Percentiles rank a stretch among this genome's conserved stretches.
Evolutionary conservation across 1,284 basidiomycete species (phyloP).

Genomic region (Apiotrichum domesticum): DNA sequence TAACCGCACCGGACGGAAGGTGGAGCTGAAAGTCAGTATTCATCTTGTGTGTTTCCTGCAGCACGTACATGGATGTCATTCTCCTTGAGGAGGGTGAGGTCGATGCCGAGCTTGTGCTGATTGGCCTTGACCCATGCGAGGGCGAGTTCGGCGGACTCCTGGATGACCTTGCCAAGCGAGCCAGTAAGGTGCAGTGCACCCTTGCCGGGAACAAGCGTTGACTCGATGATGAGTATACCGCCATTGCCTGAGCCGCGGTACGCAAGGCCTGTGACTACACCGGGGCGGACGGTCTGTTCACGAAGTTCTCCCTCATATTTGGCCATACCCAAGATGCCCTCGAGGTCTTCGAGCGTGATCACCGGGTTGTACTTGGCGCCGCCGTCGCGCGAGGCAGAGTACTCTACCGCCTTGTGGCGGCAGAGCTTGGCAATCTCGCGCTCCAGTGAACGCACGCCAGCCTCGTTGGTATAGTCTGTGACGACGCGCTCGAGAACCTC

Average conservation of each 20-base stretch:
- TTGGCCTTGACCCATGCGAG: slow-evolving; percentile 86
- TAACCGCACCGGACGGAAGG: slow-evolving; percentile 89
- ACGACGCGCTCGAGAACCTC: slow-evolving; percentile 77
- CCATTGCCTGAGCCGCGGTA: slow-evolving; percentile 68
- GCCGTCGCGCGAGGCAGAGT: slow-evolving; percentile 50
- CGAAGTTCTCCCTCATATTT: slow-evolving; percentile 67
- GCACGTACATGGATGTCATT: slow-evolving; percentile 62
- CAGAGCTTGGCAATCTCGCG: slow-evolving; percentile 79
- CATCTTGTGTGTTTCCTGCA: slow-evolving; percentile 26
- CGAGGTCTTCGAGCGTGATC: slow-evolving; percentile 68
- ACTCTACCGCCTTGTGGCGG: slow-evolving; percentile 81
- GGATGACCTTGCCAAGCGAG: slow-evolving; percentile 94
- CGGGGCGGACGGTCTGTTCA: slow-evolving; percentile 27
- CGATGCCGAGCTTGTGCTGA: slow-evolving; percentile 65
- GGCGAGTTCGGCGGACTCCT: slow-evolving; percentile 90
- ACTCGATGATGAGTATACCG: slow-evolving; percentile 59
- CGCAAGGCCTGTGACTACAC: slow-evolving; percentile 40
- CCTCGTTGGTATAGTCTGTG: slow-evolving; percentile 92
- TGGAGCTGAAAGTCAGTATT: slow-evolving; percentile 69
- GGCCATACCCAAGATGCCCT: slow-evolving; percentile 73
- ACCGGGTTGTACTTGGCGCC: slow-evolving; percentile 55
- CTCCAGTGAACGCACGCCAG: slow-evolving; percentile 86
- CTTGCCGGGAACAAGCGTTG: slow-evolving; percentile 33
- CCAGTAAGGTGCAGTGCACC: slow-evolving; percentile 57
- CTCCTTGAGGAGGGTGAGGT: slow-evolving; percentile 43